These are phyloP conservation scores for Nadsonia fulvescens DNA, from an alignment of 805 yeast genomes.

Conservation along the genomic window DNA sequence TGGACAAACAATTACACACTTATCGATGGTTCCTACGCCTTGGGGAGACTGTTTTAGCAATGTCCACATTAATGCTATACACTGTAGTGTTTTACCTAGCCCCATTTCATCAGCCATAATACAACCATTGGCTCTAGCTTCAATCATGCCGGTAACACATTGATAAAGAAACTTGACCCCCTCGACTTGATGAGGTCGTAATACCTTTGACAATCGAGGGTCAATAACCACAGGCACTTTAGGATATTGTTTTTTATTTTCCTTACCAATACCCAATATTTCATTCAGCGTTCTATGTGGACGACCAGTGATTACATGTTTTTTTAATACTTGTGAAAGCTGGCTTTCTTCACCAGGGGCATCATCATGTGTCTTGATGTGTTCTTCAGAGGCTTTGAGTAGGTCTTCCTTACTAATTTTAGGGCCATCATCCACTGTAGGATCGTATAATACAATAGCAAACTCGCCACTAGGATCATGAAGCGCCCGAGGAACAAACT, in stretches of 20 bases:
- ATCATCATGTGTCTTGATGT: slow-evolving; percentile 15
- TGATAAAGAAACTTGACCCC: slow-evolving; percentile 84
- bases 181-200: slow-evolving; percentile 92
- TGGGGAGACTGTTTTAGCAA: slow-evolving; percentile 75
- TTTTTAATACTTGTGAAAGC: not conserved
- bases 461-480: slow-evolving; percentile 88
- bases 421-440: slow-evolving; percentile 52
- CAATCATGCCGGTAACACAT: slow-evolving; percentile 68
- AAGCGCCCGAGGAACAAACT: slow-evolving; percentile 72
- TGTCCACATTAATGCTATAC: slow-evolving; percentile 86
- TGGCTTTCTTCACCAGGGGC: slow-evolving; percentile 12
- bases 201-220: slow-evolving; percentile 63
- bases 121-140: slow-evolving; percentile 67
- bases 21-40: slow-evolving; percentile 65
- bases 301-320: not conserved
- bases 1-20: slow-evolving; percentile 88
- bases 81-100: slow-evolving; percentile 76
- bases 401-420: slow-evolving; percentile 11
- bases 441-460: slow-evolving; percentile 89
- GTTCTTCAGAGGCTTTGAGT: slow-evolving; percentile 11
- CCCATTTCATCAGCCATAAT: slow-evolving; percentile 99
- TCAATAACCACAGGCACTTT: slow-evolving; percentile 94
- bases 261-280: slow-evolving; percentile 50
- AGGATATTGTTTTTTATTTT: slow-evolving; percentile 38
- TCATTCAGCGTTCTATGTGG: slow-evolving; percentile 51